Evolutionary conservation across 2,329 filamentous ascomycete genomes (phyloP).

Genomic region (Trichophyton rubrum): DNA sequence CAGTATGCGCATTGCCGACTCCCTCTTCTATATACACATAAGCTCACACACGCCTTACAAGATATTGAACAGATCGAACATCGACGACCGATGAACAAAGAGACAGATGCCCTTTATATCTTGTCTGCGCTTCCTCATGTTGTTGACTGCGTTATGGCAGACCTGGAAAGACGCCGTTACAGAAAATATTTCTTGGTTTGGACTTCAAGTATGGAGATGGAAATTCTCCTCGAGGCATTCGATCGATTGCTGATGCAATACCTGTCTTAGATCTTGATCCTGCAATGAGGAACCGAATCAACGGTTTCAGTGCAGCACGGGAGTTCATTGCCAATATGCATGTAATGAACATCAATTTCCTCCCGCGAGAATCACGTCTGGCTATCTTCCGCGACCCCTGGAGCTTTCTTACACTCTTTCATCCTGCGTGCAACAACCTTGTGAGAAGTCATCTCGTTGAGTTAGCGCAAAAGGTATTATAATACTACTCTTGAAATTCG

Average conservation of each 20-base stretch:
- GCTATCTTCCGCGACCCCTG: slow-evolving; percentile 87
- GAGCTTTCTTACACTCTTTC: slow-evolving; percentile 88
- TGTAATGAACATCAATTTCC: slow-evolving; percentile 78
- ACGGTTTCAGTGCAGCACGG: slow-evolving; percentile 54
- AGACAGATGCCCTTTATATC: slow-evolving; percentile 92
- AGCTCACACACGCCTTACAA: slow-evolving; percentile 27
- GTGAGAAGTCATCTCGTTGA: slow-evolving; percentile 72
- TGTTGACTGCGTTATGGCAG: slow-evolving; percentile 85
- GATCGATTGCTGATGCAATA: not conserved
- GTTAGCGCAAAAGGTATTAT: slow-evolving; percentile 69
- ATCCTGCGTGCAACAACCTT: slow-evolving; percentile 75
- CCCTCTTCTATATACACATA: not conserved
- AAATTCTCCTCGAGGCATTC: slow-evolving; percentile 3
- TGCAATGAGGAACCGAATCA: slow-evolving; percentile 58
- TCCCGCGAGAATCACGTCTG: slow-evolving; percentile 78
- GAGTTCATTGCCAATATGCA: slow-evolving; percentile 69
- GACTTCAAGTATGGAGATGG: slow-evolving; percentile 48
- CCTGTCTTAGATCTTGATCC: slow-evolving; percentile 50
- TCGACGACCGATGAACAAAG: slow-evolving; percentile 64
- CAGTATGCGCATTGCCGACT: slow-evolving; percentile 43
- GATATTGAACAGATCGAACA: slow-evolving; percentile 93
- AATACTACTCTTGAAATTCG: slow-evolving; percentile 7
- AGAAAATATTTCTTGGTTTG: slow-evolving; percentile 69
- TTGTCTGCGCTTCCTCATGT: slow-evolving; percentile 76
- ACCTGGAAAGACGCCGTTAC: slow-evolving; percentile 77